Conservation (phyloP, 2,329 filamentous ascomycete species). For the Cytospora paraplurivora region DNA sequence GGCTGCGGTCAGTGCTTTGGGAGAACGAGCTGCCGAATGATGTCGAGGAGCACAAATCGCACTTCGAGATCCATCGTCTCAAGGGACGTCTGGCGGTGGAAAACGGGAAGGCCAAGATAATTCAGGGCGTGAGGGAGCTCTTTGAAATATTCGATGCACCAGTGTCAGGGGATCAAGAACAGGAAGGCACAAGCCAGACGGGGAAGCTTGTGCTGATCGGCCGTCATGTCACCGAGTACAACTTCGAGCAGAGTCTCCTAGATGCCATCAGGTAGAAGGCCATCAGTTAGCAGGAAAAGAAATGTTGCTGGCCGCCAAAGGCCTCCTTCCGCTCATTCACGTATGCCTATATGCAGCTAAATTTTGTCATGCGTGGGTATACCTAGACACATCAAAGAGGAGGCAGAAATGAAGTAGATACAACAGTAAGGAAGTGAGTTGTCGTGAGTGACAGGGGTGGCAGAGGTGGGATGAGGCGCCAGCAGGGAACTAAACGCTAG, state of each 20-base stretch:
- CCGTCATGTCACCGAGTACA: conserved; percentile 52
- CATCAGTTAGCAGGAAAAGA: background rate
- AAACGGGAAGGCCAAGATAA: conserved; percentile 69
- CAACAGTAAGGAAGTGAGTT: background rate
- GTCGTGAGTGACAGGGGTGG: background rate
- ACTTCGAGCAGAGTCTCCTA: conserved; percentile 51
- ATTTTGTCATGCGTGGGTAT: background rate
- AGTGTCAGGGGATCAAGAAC: conserved; percentile 30
- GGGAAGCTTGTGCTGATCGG: conserved; percentile 68
- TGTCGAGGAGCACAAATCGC: conserved; percentile 35
- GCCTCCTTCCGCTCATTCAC: background rate
- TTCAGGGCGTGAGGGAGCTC: conserved; percentile 90
- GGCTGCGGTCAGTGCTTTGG: conserved; percentile 85
- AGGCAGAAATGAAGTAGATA: too few relatives aligned
- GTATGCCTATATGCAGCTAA: background rate
- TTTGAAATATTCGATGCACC: conserved; percentile 82
- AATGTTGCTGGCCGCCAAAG: background rate
- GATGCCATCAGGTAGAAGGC: conserved; percentile 19
- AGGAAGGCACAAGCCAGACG: conserved; percentile 32
- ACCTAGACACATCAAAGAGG: too few relatives aligned
- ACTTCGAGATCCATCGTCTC: conserved; percentile 81
- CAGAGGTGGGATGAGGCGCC: background rate
- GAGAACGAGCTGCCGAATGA: conserved; percentile 63
- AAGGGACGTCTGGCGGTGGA: conserved; percentile 76
- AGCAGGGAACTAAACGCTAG: background rate